Evolutionary conservation across 225 moss, liverwort and hornwort species (phyloP), one percentile per base, ranked within the genome.

Genomic region (Polytrichum commune): DNA sequence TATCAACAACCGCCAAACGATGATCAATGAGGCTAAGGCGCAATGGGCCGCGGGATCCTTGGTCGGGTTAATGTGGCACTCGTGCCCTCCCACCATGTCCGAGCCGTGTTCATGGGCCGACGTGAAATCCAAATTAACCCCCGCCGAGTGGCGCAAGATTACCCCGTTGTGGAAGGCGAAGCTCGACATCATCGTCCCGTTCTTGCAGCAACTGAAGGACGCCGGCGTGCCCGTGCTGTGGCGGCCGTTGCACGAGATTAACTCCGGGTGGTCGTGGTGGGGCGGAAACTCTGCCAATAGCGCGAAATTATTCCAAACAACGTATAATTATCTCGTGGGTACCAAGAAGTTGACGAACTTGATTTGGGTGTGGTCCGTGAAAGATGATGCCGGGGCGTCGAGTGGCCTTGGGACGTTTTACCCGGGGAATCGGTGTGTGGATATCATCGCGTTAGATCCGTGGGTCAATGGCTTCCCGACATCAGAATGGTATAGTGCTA

Each of bases 301-400:
- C 18, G 28, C 4, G 0, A 2, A 29, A 18, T 18, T 63, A 23
- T 63, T 18, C 5, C 3, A 8, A 16, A 63, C 27, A 0, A 63
- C 28, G 18, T 27, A 26, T 16, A 27, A 27, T 23, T 63, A 63
- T 27, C 63, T 63, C 0, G 26, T 27, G 23, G 28, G 13, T 16
- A 29, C 63, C 18, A 63, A 29, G 63, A 27, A 27, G 18, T 63
- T 63, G 63, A 63, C 63, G 7, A 63, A 63, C 27, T 27, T 63
- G 22, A 27, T 63, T 18, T 63, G 63, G 63, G 63, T 63, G 5
- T 63, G 63, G 63, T 63, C 63, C 28, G 63, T 63, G 63, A 63
- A 63, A 63, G 63, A 63, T 29, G 63, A 29, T 0, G 0, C 24
- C 4, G 27, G 25, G 16, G 0, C 16, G 18, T 24, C 18, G 1